Evolutionary conservation across 2,329 filamentous ascomycete species (phyloP).

Genomic region (Metarhizium sp.): DNA sequence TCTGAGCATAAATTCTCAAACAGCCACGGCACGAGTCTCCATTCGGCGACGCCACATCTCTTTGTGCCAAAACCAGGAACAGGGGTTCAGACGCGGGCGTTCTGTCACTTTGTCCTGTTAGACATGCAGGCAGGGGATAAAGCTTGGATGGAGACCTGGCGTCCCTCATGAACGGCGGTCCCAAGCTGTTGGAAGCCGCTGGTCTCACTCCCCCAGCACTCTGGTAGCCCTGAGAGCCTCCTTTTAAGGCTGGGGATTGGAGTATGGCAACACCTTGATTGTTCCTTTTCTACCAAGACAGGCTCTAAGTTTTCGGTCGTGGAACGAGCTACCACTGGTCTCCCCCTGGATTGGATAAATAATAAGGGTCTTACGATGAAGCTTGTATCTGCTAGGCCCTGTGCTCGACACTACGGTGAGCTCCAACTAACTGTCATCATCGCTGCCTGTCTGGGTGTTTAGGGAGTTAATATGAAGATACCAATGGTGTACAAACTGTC

Average conservation of each 20-base stretch:
- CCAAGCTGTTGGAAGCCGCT: not conserved
- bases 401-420: no score
- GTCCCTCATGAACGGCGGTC: not conserved
- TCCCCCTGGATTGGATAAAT: not conserved
- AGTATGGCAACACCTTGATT: not conserved
- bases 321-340: not conserved
- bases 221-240: not conserved
- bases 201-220: not conserved
- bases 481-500: no score
- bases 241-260: not conserved
- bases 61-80: constrained; percentile 2
- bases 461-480: no score
- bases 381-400: not conserved
- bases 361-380: not conserved
- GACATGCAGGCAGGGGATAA: not conserved
- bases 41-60: constrained; percentile 9
- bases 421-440: no score
- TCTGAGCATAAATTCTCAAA: not conserved
- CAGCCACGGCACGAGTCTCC: constrained; percentile 5
- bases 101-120: not conserved
- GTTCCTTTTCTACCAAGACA: not conserved
- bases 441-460: no score
- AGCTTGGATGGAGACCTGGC: no score
- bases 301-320: not conserved
- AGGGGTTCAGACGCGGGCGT: not conserved